phyloP scores from a whole-genome alignment of 2,329 filamentous ascomycete genomes.

The Fusarium sterilihyphosum region DNA sequence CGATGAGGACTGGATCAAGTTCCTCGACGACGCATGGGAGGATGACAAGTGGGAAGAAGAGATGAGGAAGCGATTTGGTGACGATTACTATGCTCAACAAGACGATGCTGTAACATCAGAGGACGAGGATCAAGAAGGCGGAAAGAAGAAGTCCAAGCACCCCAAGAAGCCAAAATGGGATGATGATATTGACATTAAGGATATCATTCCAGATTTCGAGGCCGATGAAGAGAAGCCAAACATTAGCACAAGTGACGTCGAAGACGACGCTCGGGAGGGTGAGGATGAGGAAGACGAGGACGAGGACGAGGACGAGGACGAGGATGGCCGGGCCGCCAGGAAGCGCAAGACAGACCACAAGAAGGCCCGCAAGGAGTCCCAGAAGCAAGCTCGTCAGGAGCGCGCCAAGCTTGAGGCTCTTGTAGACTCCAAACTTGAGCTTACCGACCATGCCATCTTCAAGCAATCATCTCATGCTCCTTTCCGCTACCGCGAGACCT shows the following conservation, averaged over 20 bases:
- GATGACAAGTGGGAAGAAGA: conserved; percentile 89
- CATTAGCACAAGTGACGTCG: conserved; percentile 62
- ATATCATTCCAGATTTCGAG: conserved; percentile 87
- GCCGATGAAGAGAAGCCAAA: conserved; percentile 66
- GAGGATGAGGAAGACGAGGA: conserved; percentile 39
- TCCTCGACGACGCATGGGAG: conserved; percentile 90
- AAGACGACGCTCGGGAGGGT: conserved; percentile 48
- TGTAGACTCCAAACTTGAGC: conserved; percentile 82
- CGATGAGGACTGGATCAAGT: conserved; percentile 83
- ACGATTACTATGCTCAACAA: conserved; percentile 87
- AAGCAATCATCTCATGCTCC: conserved; percentile 45
- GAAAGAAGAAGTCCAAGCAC: conserved; percentile 56
- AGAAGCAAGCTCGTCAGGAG: conserved; percentile 82
- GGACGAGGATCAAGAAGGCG: conserved; percentile 67
- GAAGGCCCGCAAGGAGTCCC: conserved; percentile 64
- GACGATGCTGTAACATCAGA: conserved; percentile 74
- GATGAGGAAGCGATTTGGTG: conserved; percentile 89
- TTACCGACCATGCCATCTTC: conserved; percentile 72
- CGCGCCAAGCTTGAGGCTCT: conserved; percentile 86
- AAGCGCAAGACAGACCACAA: conserved; percentile 71
- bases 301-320: conserved; percentile 49
- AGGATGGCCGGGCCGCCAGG: conserved; percentile 61
- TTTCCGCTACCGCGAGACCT: conserved; percentile 96
- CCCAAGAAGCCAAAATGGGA: conserved; percentile 80
- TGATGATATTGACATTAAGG: conserved; percentile 97